Conservation (phyloP, 306 rosid genomes). For the Prinsepia uniflora region DNA sequence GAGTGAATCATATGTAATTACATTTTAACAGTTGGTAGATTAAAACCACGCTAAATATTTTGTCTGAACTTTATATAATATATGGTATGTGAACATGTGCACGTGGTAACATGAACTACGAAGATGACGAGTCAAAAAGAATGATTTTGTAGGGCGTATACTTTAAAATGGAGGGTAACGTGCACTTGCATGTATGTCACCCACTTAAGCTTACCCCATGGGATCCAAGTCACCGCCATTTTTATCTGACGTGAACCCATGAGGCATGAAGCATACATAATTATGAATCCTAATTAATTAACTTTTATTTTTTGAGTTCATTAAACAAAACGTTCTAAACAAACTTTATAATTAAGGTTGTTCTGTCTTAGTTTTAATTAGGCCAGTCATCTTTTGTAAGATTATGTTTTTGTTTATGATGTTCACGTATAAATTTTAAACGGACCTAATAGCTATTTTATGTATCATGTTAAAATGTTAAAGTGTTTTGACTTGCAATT, state of each 20-base stretch:
- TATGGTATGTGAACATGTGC: background rate
- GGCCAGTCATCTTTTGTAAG: too few species aligned
- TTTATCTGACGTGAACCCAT: background rate
- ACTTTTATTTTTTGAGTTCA: background rate
- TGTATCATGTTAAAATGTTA: too few species aligned
- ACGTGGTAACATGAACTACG: background rate
- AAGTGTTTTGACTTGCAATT: too few species aligned
- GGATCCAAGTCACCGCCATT: constrained; percentile 43
- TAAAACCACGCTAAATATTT: too few species aligned
- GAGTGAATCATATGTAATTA: too few species aligned
- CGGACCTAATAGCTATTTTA: too few species aligned
- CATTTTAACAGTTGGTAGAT: too few species aligned
- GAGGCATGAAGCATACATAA: background rate
- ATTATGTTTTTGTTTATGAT: too few species aligned
- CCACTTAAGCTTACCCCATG: constrained; percentile 30
- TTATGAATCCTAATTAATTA: background rate
- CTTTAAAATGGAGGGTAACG: constrained; percentile 17
- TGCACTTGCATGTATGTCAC: constrained; percentile 22
- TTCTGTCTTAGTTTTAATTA: too few species aligned
- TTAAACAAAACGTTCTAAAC: background rate
- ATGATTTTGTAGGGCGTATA: constrained; percentile 32
- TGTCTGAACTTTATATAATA: too few species aligned
- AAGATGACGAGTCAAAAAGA: constrained; percentile 35
- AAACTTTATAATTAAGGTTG: background rate
- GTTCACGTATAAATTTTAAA: too few species aligned